Percentiles rank a stretch among this genome's conserved stretches.
Conservation (phyloP, 2,329 filamentous ascomycete species). For the Stagonosporopsis cucurbitacearum region DNA sequence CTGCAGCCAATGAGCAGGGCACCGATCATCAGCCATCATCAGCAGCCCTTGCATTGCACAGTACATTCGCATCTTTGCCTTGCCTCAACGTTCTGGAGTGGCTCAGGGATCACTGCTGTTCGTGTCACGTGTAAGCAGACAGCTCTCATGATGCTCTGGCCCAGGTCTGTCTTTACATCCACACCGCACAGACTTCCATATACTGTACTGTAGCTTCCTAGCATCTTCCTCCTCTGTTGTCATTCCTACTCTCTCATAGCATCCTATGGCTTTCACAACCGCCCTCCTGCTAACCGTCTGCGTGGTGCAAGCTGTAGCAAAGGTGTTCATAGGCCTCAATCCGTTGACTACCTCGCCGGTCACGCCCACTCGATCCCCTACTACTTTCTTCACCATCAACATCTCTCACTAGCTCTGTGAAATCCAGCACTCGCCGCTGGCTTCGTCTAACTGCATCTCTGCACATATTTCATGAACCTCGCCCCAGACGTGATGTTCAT, state of each 20-base stretch:
- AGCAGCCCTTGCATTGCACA: no score
- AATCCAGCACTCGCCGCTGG: background rate
- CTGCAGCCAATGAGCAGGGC: conserved; percentile 30
- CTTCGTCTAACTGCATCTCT: background rate
- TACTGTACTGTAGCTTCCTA: background rate
- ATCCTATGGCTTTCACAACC: background rate
- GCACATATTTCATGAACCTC: no score
- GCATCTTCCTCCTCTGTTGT: no score
- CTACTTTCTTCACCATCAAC: background rate
- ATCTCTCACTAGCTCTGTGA: background rate
- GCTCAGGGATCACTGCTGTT: background rate
- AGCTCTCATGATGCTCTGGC: background rate
- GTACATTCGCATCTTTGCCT: background rate
- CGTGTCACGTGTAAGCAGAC: no score
- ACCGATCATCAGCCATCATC: conserved; percentile 5
- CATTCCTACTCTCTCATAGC: background rate
- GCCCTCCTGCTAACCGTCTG: background rate
- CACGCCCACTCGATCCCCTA: background rate
- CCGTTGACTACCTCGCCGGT: background rate
- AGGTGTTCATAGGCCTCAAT: conserved; percentile 37
- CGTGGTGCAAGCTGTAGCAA: conserved; percentile 19
- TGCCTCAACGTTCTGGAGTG: background rate
- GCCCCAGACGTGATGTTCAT: no score
- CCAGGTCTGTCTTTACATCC: background rate
- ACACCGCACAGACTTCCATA: background rate